Evolutionary conservation across 495 filamentous ascomycete species (phyloP).

Genomic region (Baudoinia panamericana): DNA sequence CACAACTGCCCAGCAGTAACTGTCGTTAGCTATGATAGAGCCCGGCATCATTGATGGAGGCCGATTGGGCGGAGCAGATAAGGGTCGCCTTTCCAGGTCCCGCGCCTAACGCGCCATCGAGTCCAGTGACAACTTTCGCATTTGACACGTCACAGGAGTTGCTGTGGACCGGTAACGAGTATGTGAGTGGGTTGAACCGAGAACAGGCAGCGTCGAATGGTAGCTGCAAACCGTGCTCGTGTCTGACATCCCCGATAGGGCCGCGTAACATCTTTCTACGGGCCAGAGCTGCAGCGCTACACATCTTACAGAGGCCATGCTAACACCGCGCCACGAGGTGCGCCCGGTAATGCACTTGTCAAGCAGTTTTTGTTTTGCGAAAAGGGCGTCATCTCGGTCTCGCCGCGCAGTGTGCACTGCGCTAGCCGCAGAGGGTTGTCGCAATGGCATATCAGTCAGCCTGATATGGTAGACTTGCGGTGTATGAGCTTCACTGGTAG

Average conservation of each 20-base stretch:
- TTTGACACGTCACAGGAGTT: constrained; percentile 84
- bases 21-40: too few species aligned
- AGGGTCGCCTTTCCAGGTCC: constrained; percentile 13
- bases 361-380: constrained; percentile 77
- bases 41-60: too few species aligned
- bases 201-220: too few species aligned
- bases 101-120: constrained; percentile 10
- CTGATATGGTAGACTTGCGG: constrained; percentile 44
- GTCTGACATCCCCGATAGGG: constrained; percentile 39
- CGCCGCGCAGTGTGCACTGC: constrained; percentile 71
- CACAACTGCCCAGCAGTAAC: too few species aligned
- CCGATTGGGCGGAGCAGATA: constrained; percentile 45
- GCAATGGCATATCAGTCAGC: constrained; percentile 58
- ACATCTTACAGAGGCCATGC: constrained; percentile 61
- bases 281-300: constrained; percentile 63
- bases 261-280: constrained; percentile 72
- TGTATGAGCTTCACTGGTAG: constrained; percentile 93
- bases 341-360: constrained; percentile 52
- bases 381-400: constrained; percentile 68
- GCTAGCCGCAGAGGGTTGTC: constrained; percentile 63
- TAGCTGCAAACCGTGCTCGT: too few species aligned
- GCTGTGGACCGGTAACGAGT: constrained; percentile 82
- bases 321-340: constrained; percentile 19
- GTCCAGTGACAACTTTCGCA: constrained; percentile 45
- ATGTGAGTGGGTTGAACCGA: constrained; percentile 45